Evolutionary conservation across 306 rosid species (phyloP).

Genomic region (Datisca glomerata): DNA sequence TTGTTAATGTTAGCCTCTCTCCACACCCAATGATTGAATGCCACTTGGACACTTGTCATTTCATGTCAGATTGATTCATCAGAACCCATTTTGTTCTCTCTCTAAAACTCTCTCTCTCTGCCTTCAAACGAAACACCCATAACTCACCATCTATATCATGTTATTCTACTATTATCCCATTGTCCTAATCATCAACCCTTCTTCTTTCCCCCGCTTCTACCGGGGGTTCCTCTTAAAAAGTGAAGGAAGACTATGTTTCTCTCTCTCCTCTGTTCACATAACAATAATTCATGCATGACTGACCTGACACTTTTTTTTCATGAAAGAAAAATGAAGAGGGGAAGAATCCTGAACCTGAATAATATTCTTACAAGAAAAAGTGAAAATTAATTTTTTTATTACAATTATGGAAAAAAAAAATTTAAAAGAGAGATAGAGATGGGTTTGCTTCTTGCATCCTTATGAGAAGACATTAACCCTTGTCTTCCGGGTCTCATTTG

Average conservation of each 20-base stretch:
- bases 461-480: conserved; percentile 62
- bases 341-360: conserved; percentile 12
- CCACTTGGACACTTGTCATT: conserved; percentile 57
- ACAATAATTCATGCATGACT: conserved; percentile 47
- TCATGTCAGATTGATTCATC: conserved; percentile 54
- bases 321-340: background rate
- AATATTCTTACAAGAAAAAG: background rate
- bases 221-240: conserved; percentile 21
- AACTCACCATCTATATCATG: background rate
- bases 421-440: conserved; percentile 9
- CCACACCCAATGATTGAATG: conserved; percentile 56
- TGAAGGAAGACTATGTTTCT: background rate
- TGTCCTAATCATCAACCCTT: conserved; percentile 42
- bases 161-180: conserved; percentile 24
- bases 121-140: conserved; percentile 21
- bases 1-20: conserved; percentile 27
- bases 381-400: background rate
- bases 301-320: conserved; percentile 21
- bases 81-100: conserved; percentile 10
- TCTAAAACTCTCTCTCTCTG: conserved; percentile 1
- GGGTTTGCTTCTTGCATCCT: conserved; percentile 50
- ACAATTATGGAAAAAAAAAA: background rate
- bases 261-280: conserved; percentile 19
- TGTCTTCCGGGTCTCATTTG: conserved; percentile 45
- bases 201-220: conserved; percentile 53